Conservation (phyloP, 139 green algal genomes). For the Volvox reticuliferus region DNA sequence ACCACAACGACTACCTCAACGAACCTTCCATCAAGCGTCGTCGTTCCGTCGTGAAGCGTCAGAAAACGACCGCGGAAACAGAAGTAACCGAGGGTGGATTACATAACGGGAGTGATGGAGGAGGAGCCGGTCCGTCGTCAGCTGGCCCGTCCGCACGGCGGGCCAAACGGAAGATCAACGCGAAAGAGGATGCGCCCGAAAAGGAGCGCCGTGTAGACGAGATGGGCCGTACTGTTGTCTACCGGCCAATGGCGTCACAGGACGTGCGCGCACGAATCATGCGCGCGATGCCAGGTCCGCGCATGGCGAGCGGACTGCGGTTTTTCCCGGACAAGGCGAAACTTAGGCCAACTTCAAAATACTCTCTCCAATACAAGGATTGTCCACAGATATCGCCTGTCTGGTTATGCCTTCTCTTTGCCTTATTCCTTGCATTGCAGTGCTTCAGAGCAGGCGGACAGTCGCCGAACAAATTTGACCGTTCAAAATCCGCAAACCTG, state of each 20-base stretch:
- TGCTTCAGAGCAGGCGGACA: too few species aligned
- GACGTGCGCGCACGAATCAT: constrained; percentile 55
- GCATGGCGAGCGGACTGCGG: too few species aligned
- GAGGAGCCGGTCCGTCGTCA: background rate
- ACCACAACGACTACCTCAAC: background rate
- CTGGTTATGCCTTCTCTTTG: too few species aligned
- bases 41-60: background rate
- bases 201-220: constrained; percentile 44
- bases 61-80: background rate
- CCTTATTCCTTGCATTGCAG: too few species aligned
- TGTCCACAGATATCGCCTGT: too few species aligned
- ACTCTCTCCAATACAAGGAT: too few species aligned
- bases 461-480: too few species aligned
- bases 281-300: constrained; percentile 54
- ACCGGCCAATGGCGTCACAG: constrained; percentile 18
- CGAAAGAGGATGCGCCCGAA: background rate
- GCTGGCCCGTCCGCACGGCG: background rate
- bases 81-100: background rate
- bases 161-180: background rate
- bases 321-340: too few species aligned
- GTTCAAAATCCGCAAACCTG: too few species aligned
- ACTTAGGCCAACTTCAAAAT: too few species aligned
- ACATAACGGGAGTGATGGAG: background rate
- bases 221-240: constrained; percentile 45
- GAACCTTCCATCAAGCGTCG: background rate